phyloP scores from a whole-genome alignment of 2,329 filamentous ascomycete genomes.

The Microthyrium microscopicum region DNA sequence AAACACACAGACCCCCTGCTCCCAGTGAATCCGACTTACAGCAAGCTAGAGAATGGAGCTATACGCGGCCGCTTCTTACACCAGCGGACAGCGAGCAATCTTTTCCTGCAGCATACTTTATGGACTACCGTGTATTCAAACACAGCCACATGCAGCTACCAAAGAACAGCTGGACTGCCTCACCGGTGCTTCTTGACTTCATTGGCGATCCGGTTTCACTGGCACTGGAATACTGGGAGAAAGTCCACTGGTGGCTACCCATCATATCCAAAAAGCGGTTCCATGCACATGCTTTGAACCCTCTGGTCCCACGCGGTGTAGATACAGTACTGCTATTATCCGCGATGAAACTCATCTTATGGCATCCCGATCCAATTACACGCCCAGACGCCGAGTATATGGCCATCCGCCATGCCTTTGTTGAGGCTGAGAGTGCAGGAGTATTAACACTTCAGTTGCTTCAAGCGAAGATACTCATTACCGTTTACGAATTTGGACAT shows the following conservation, averaged over 20 bases:
- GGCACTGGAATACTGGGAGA: conserved; percentile 10
- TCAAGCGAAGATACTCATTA: conserved; percentile 18
- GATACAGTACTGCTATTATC: conserved; percentile 15
- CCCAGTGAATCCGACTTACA: background rate
- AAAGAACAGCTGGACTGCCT: background rate
- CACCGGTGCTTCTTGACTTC: background rate
- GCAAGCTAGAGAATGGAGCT: background rate
- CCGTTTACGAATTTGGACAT: conserved; percentile 19
- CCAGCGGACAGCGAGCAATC: background rate
- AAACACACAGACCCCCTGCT: no score
- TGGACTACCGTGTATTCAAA: background rate
- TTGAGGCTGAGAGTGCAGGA: conserved; percentile 14
- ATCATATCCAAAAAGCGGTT: conserved; percentile 14
- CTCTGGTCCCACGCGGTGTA: conserved; percentile 12
- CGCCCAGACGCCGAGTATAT: background rate
- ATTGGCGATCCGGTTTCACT: conserved; percentile 7
- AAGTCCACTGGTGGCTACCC: conserved; percentile 12
- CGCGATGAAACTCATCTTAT: background rate
- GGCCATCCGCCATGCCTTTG: conserved; percentile 8
- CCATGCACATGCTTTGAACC: conserved; percentile 11
- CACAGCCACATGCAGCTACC: background rate
- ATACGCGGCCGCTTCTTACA: background rate
- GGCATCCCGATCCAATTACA: background rate
- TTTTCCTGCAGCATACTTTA: background rate
- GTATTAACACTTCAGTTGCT: conserved; percentile 14